Base-by-base conservation (phyloP, 768 basidiomycete genomes). In the Amanita pallidorosea region DNA sequence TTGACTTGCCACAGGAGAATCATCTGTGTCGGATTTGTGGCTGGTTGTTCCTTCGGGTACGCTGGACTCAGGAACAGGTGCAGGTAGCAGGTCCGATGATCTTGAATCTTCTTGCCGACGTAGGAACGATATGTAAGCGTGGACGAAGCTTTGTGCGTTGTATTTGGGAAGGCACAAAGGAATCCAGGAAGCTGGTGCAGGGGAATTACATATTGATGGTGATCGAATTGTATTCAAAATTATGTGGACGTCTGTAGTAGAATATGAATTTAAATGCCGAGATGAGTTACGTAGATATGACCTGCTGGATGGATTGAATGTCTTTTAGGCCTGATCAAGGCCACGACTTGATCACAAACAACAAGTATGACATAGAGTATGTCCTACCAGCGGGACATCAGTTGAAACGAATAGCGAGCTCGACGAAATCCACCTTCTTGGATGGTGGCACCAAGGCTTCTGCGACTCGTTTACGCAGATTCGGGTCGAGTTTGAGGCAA, bases 81-180 rank as follows among this genome's bases (percentile, higher is more conserved):
- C 47, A 7, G 49, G 38, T 27, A 54, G 53, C 50, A 48, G 53
- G 55, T 60, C 33, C 34, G 55, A 56, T 41, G 51, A 54, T 6
- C 47, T 53, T 29, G 56, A 48, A 5, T 41, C 50, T 33, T 69
- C 65, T 47, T 72, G 70, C 54, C 70, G 75, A 38, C 76, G 73
- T 23, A 85, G 63, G 62, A 86, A 90, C 3, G 80, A 77, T 38
- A 97, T 77, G 58, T 94, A 96, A 11, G 90, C 87, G 63, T 99
- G 91, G 23, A 95, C 82, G 65, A 97, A 97, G 1, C 85, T 85
- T 4, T 81, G 68, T 0, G 89, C 73, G 60, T 97, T 91, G 72
- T 89, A 98, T 64, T 92, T 93, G 0, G 96, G 95, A 3, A 99
- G 76, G 63, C 96, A 98, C 43, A 99, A 78, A 2, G 96, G 96